These are phyloP conservation scores for Sorghum bicolor DNA, from an alignment of 176 grass and related monocot genomes.

Conservation along the genomic window Sorghum_bicolor_NCBIv3 NC_012877.2:58548501-58549000, in stretches of 20 bases:
- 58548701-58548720: conserved; percentile 78
- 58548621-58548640: conserved; percentile 91
- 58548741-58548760: conserved; percentile 93
- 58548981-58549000: conserved; percentile 60
- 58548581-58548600: conserved; percentile 16
- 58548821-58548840: background rate
- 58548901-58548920: background rate
- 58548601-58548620: conserved; percentile 64
- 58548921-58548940: background rate
- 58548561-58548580: background rate
- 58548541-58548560: conserved; percentile 15
- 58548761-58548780: conserved; percentile 46
- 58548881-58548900: background rate
- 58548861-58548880: background rate
- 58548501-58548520: conserved; percentile 11
- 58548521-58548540: conserved; percentile 2
- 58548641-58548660: conserved; percentile 88
- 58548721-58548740: conserved; percentile 65
- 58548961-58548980: background rate
- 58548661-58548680: conserved; percentile 99
- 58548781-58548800: conserved; percentile 5
- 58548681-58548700: conserved; percentile 75
- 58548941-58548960: background rate
- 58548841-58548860: conserved; percentile 23
- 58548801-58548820: background rate